Base-by-base conservation (phyloP, 169 alveolate genomes). In the Eimeria tenella region DNA sequence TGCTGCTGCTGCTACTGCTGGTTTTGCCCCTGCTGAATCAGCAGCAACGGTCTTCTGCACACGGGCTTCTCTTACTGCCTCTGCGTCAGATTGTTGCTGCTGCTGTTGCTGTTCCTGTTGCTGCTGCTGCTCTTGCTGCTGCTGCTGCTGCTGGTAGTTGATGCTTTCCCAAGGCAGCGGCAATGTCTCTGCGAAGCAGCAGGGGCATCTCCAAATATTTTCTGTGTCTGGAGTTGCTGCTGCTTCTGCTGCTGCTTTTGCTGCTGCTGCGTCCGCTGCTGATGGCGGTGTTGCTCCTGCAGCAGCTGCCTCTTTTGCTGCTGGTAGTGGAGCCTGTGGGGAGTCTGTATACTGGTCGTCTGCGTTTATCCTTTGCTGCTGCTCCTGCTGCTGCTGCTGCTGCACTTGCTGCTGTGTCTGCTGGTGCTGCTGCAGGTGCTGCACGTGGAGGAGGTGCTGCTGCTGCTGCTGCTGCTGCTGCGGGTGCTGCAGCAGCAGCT, bases 391-490 rank as follows among this genome's bases (percentile, higher is more conserved):
- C 82, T 21, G 82, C 82, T 11, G 74, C 74, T 6, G 55, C 55
- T 21, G 82, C 82, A 21, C 53, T 50, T 21, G 82, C 55, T 21
- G 50, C 53, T 25, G 82, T 8, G 13, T 5, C 7, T 21, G n/a
- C 19, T 5, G 55, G 21, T 21, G 50, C 17, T 73, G 50, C 82
- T 21, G 82, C 82, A 73, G 82, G 55, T 73, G 53, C 50, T 25
- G 53, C 7, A 73, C 53, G 42, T 31, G 42, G 42, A 31, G 11
- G 50, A 19, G 8, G 17, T 73, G 55, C 49, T 6, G 55, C 82
- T 25, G 82, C 53, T 73, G 58, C 11, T 42, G 82, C 11, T 21
- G 50, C 82, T 73, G 58, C 82, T 73, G 82, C 82, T 73, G 82
- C 53, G 11, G 82, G 10, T 73, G 11, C 15, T 73, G 82, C 74